phyloP scores from a whole-genome alignment of 805 yeast species.

The Schizosaccharomyces japonicus region DNA sequence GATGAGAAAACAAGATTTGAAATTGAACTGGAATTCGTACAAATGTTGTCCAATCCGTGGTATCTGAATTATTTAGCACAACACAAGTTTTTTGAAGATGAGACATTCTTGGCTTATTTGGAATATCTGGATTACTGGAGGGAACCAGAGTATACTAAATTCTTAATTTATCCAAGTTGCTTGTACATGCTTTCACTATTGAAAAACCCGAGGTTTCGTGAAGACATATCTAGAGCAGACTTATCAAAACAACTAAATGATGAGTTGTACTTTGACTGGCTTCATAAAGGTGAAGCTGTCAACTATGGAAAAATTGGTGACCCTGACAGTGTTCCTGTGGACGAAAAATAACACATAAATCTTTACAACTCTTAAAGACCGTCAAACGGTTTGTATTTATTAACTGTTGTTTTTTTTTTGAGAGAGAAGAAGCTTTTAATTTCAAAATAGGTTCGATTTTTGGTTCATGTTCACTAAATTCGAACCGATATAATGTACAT shows the following conservation, averaged over 20 bases:
- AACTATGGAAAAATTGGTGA: too few species aligned
- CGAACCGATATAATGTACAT: too few species aligned
- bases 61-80: slow-evolving; percentile 69
- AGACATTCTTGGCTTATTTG: slow-evolving; percentile 48
- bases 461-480: too few species aligned
- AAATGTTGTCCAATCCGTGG: slow-evolving; percentile 71
- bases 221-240: slow-evolving; percentile 20
- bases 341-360: too few species aligned
- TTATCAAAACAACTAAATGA: slow-evolving; percentile 22
- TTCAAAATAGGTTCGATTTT: too few species aligned
- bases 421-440: too few species aligned
- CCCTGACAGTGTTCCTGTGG: too few species aligned
- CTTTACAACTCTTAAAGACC: too few species aligned
- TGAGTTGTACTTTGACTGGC: slow-evolving; percentile 21
- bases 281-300: slow-evolving; percentile 7
- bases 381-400: too few species aligned
- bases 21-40: slow-evolving; percentile 79
- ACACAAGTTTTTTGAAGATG: slow-evolving; percentile 48
- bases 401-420: too few species aligned
- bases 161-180: slow-evolving; percentile 67
- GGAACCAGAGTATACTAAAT: slow-evolving; percentile 41
- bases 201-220: slow-evolving; percentile 19
- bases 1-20: slow-evolving; percentile 34
- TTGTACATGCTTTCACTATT: slow-evolving; percentile 50
- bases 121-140: slow-evolving; percentile 74